A percentile compares a stretch with the other conserved stretches of the same genome.
These are phyloP conservation scores for Amanita molliuscula DNA, from an alignment of 768 basidiomycete species.

Conservation along the genomic window DNA sequence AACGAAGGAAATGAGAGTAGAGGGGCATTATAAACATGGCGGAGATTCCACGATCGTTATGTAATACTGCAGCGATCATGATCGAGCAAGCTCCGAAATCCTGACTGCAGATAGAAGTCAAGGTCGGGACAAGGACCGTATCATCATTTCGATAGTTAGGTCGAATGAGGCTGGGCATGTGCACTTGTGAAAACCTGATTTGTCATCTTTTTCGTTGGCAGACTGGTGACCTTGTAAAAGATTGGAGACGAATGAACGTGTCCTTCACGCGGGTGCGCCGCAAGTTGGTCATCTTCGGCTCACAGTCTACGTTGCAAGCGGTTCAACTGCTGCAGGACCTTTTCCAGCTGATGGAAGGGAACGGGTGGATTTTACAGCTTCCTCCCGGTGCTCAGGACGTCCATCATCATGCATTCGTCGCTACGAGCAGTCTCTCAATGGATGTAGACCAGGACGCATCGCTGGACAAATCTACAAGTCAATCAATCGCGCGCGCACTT, in stretches of 20 bases:
- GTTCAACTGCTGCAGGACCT: constrained; percentile 47
- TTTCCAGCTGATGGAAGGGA: no score
- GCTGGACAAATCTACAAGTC: constrained; percentile 9
- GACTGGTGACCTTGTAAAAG: constrained; percentile 89
- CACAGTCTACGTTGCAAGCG: constrained; percentile 62
- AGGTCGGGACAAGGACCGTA: no score
- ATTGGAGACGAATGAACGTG: no score
- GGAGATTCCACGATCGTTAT: no score
- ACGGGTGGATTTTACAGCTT: constrained; percentile 61
- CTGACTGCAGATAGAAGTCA: no score
- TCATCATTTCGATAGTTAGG: constrained; percentile 87
- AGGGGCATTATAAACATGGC: no score
- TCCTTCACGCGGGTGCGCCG: no score
- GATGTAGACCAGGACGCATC: constrained; percentile 18
- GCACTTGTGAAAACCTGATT: not conserved
- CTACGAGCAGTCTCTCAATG: constrained; percentile 5
- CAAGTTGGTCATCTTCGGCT: constrained; percentile 54
- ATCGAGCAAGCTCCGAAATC: no score
- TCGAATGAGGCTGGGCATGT: constrained; percentile 75
- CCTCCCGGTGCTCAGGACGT: constrained; percentile 39
- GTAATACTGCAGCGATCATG: no score
- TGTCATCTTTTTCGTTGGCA: constrained; percentile 17
- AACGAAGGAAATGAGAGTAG: no score
- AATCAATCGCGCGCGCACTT: constrained; percentile 16
- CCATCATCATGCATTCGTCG: constrained; percentile 31